Percentiles rank a stretch among this genome's conserved stretches.
Conservation (phyloP, 2,329 filamentous ascomycete genomes). For the Aspergillus fructus region DNA sequence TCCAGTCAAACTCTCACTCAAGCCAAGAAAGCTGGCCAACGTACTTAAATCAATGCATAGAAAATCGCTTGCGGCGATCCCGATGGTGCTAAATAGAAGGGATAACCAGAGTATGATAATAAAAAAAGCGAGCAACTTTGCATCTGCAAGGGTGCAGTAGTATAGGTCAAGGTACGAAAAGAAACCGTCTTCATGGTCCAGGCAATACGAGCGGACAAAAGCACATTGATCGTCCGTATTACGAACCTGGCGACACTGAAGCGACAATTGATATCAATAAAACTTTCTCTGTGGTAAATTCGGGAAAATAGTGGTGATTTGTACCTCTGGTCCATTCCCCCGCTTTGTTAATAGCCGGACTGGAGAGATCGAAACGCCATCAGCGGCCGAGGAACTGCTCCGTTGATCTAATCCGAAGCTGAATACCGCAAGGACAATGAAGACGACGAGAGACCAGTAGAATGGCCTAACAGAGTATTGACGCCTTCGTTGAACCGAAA, state of each 20-base stretch:
- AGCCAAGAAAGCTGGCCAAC: constrained; percentile 80
- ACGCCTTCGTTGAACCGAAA: constrained; percentile 24
- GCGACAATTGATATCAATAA: neutral
- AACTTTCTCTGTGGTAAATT: neutral
- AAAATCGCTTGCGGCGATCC: constrained; percentile 96
- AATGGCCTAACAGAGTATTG: constrained; percentile 47
- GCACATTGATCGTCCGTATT: constrained; percentile 76
- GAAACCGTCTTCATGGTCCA: constrained; percentile 85
- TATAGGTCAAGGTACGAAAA: constrained; percentile 86
- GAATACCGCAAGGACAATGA: constrained; percentile 31
- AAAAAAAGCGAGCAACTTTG: constrained; percentile 73
- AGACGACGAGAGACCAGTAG: constrained; percentile 44
- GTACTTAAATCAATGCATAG: constrained; percentile 96
- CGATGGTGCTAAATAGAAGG: constrained; percentile 92
- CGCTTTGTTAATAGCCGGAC: constrained; percentile 17
- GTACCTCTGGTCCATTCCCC: constrained; percentile 30
- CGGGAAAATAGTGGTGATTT: neutral
- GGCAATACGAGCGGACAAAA: constrained; percentile 79
- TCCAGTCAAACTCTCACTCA: constrained; percentile 94
- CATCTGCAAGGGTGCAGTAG: constrained; percentile 73
- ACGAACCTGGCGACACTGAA: constrained; percentile 76
- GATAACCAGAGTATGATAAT: constrained; percentile 80
- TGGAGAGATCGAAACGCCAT: neutral
- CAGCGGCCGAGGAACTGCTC: constrained; percentile 7
- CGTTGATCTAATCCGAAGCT: constrained; percentile 25